These are phyloP conservation scores for Solanum hybrid DNA, from an alignment of 305 asterid species.

Conservation along the genomic window DNA sequence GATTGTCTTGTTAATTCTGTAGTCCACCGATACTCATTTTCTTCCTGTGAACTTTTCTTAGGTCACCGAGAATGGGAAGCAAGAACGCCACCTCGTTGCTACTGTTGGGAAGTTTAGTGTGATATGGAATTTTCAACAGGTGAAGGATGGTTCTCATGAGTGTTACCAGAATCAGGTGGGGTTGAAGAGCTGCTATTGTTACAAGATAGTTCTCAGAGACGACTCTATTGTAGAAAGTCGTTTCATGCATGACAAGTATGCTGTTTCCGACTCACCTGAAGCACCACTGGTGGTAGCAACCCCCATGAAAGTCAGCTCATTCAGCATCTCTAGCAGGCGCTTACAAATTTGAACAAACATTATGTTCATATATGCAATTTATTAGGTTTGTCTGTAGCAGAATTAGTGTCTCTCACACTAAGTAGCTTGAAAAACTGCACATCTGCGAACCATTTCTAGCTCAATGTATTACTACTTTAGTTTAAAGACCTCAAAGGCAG, in stretches of 20 bases:
- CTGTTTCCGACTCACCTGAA: constrained; percentile 86
- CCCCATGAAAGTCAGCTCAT: constrained; percentile 85
- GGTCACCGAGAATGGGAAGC: constrained; percentile 92
- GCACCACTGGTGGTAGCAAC: constrained; percentile 97
- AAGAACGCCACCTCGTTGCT: constrained; percentile 93
- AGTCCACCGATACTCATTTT: neutral
- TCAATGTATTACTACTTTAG: neutral
- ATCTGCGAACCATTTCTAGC: constrained; percentile 1
- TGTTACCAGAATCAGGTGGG: constrained; percentile 88
- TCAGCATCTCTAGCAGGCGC: constrained; percentile 75
- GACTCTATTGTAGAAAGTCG: constrained; percentile 91
- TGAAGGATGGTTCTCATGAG: constrained; percentile 77
- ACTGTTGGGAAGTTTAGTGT: constrained; percentile 95
- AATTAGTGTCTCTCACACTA: constrained; percentile 19
- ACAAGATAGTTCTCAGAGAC: constrained; percentile 73
- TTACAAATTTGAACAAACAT: constrained; percentile 38
- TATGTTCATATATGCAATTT: constrained; percentile 12
- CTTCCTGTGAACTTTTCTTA: constrained; percentile 8
- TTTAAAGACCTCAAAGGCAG: neutral
- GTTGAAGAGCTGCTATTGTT: constrained; percentile 95
- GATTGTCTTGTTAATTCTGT: neutral
- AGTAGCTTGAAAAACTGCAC: constrained; percentile 17
- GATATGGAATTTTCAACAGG: constrained; percentile 94
- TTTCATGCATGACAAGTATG: constrained; percentile 95
- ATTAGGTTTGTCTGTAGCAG: neutral